Base-by-base conservation (phyloP, 1,284 basidiomycete genomes). In the Leccinum brunneo-olivaceum region DNA sequence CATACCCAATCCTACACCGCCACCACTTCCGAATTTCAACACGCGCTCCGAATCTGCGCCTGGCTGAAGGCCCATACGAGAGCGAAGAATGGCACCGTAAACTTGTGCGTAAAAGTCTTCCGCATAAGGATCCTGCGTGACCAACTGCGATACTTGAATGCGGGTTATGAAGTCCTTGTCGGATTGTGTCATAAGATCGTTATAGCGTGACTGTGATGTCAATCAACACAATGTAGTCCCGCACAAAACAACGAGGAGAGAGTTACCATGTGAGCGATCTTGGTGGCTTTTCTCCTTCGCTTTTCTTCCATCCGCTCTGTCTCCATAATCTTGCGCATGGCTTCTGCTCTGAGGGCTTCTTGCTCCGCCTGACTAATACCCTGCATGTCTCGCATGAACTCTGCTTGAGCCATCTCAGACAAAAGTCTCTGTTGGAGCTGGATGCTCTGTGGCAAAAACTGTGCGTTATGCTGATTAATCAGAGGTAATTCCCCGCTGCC, bases 151-250 rank as follows among this genome's bases (percentile, higher is more conserved):
- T 36, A 99, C 90, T 67, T 99, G 96, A 49, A 99, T 98, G 30
- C 96, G 84, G 18, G 96, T 98, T 67, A 99, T 98, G 63, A 98
- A 99, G 62, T 98, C 96, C 70, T 98, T 98, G 74, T 99, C 96
- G 12, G 91, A 95, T 64, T 93, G 90, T 0, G 89, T 92, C 96
- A 99, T 99, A 44, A 98, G 75, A 62, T 98, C 94, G 63, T 98
- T 99, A 68, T 96, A 93, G 53, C 88, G 84, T 44, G 92, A 80
- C 93, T 96, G 41, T n/a, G 96, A 41, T n/a, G 47, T 29, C 39
- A 15, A 18, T 25, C 0, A 4, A 34, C 43, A 15, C 29, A 7
- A 12, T 18, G 44, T 15, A 2, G 14, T 27, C n/a, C 34, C 15
- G 14, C 15, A 46, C 46, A 25, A 48, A 46, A 48, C 45, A 37